These are phyloP conservation scores for Alternaria rosae DNA, from an alignment of 2,329 filamentous ascomycete genomes.

Conservation along the genomic window DNA sequence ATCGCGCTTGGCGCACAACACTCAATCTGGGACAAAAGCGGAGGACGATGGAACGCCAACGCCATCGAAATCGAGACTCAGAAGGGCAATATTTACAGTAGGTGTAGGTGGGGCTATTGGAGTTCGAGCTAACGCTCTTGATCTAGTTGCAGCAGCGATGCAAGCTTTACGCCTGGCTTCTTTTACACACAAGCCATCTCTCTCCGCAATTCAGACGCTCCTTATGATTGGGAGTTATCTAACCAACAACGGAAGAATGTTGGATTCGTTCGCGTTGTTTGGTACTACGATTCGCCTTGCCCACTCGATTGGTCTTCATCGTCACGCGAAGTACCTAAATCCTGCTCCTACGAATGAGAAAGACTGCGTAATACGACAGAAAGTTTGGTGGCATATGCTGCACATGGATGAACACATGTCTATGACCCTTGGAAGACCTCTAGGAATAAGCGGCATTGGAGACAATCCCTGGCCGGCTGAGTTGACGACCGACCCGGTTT, in stretches of 20 bases:
- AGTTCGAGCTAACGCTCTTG: conserved; percentile 3
- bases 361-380: conserved; percentile 54
- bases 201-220: conserved; percentile 56
- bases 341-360: conserved; percentile 50
- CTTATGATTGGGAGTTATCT: conserved; percentile 59
- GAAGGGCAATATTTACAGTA: conserved; percentile 56
- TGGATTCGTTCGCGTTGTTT: conserved; percentile 60
- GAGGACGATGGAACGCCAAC: conserved; percentile 50
- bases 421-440: conserved; percentile 57
- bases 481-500: conserved; percentile 54
- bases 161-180: conserved; percentile 59
- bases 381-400: conserved; percentile 62
- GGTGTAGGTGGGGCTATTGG: conserved; percentile 23
- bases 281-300: conserved; percentile 59
- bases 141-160: conserved; percentile 58
- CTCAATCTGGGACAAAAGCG: conserved; percentile 53
- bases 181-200: conserved; percentile 58
- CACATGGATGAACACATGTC: conserved; percentile 61
- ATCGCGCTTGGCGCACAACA: conserved; percentile 58
- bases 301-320: conserved; percentile 59
- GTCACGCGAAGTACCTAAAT: conserved; percentile 57
- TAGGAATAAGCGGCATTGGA: conserved; percentile 59
- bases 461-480: conserved; percentile 58
- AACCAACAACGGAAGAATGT: conserved; percentile 58
- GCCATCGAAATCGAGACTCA: conserved; percentile 46